Evolutionary conservation across 23 red algal species (phyloP), one percentile per base, ranked within the genome.

Genomic region (Gracilaria domingensis): DNA sequence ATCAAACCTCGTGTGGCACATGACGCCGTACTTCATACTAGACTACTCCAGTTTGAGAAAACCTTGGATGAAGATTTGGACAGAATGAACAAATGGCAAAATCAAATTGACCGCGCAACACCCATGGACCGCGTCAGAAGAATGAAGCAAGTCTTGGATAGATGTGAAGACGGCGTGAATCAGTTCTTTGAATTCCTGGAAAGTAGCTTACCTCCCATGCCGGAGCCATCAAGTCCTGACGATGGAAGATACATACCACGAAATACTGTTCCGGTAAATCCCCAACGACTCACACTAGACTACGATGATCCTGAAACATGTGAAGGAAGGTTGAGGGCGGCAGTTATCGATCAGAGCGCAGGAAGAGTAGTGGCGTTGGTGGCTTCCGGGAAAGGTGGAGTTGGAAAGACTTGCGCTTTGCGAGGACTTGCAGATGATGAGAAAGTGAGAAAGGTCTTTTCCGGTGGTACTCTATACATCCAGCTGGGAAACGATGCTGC

Each of bases 11-110:
- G 59, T 64, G 59, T 30, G 8, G 59, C 59, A 64, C 59, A 64
- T 64, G 59, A 64, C 59, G 28, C 21, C 59, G 59, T 64, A 64
- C n/a, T 64, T 30, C 21, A 64, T 8, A 64, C 59, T 30, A 64
- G 59, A 18, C 59, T 64, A 30, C 59, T 7, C 21, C n/a, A 64
- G 28, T 64, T 64, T 64, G 59, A 64, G 28, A 30, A 64, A 64
- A 64, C 59, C 59, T 64, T 64, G 59, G 28, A n/a, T n/a, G 59
- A 64, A 64, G 59, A 64, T 64, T 4, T 64, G 59, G 8, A 64
- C 21, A 64, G 8, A 64, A n/a, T 64, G 8, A 30, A 28, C 59
- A 30, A n/a, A 64, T 20, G 5, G 59, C n/a, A 64, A 18, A 64
- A 64, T n/a, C 5, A 30, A 28, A 64, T 64, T 30, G 59, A 64